Conservation (phyloP, 2,329 filamentous ascomycete genomes). For the Penicillium sp. region DNA sequence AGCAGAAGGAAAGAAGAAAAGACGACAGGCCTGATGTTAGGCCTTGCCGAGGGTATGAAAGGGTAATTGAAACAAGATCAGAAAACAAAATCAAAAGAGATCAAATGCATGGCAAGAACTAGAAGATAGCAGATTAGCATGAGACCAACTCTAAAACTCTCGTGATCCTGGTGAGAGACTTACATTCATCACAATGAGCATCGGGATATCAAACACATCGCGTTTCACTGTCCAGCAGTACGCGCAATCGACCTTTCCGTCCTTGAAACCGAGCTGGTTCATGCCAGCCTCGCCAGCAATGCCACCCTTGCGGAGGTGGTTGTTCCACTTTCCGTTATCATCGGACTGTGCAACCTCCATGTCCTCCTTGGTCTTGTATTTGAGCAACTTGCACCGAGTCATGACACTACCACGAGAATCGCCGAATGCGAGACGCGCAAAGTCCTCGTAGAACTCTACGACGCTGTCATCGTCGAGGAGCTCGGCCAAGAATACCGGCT, state of each 20-base stretch:
- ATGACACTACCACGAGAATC: conserved; percentile 83
- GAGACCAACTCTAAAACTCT: not conserved
- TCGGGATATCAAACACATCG: conserved; percentile 96
- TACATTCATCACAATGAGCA: conserved; percentile 98
- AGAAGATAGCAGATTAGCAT: conserved; percentile 9
- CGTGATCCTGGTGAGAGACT: conserved; percentile 44
- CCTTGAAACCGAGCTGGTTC: conserved; percentile 71
- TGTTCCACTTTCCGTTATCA: conserved; percentile 47
- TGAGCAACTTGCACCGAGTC: conserved; percentile 79
- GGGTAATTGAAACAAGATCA: conserved; percentile 9
- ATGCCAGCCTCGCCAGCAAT: conserved; percentile 63
- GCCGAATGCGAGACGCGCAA: conserved; percentile 86
- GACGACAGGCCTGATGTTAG: conserved; percentile 7
- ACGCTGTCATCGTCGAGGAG: conserved; percentile 91
- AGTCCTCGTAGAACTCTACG: conserved; percentile 94
- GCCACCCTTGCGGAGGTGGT: conserved; percentile 43
- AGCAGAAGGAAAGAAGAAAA: conserved; percentile 10
- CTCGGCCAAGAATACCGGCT: conserved; percentile 87
- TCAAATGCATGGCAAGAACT: conserved; percentile 49
- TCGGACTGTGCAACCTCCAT: conserved; percentile 41
- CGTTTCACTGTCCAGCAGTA: conserved; percentile 97
- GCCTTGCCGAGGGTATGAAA: conserved; percentile 14
- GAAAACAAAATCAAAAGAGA: conserved; percentile 10
- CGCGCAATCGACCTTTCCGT: conserved; percentile 89
- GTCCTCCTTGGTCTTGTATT: conserved; percentile 75